phyloP scores from a whole-genome alignment of 2,329 filamentous ascomycete species.

The Fusarium odoratissimum region DNA sequence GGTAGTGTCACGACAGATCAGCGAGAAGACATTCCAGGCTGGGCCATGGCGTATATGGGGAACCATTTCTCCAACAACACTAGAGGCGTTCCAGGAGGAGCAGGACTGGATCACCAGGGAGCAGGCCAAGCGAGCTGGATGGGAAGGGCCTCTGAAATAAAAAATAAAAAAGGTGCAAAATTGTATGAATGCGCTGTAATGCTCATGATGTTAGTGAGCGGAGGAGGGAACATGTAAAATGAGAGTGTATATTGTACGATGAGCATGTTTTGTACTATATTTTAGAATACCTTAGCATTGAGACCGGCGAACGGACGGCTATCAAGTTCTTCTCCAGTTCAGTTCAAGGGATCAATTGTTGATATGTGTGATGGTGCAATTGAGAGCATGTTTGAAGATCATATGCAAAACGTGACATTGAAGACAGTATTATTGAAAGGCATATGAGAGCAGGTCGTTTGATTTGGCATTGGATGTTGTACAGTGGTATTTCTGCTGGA shows the following conservation, averaged over 20 bases:
- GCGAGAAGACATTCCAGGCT: slow-evolving; percentile 59
- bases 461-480: not conserved
- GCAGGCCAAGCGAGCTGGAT: slow-evolving; percentile 50
- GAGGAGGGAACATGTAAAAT: slow-evolving; percentile 37
- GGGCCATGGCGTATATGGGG: slow-evolving; percentile 74
- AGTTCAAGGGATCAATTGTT: not conserved
- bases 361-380: not conserved
- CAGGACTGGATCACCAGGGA: slow-evolving; percentile 50
- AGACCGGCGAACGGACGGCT: slow-evolving; percentile 37
- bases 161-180: slow-evolving; percentile 17
- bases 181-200: not conserved
- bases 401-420: not conserved
- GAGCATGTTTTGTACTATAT: slow-evolving; percentile 46
- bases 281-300: slow-evolving; percentile 42
- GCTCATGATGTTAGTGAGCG: not conserved
- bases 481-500: not conserved
- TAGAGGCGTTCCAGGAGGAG: slow-evolving; percentile 55
- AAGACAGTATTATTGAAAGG: too few species aligned
- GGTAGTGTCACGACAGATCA: slow-evolving; percentile 65
- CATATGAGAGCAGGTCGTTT: not conserved
- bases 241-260: slow-evolving; percentile 45
- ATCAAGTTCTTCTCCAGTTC: slow-evolving; percentile 40
- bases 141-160: slow-evolving; percentile 40
- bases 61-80: slow-evolving; percentile 65
- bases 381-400: not conserved